Evolutionary conservation across 1,139 yeast genomes (phyloP), one percentile per base, ranked within the genome.

Genomic region (Yamadazyma trypodendri): DNA sequence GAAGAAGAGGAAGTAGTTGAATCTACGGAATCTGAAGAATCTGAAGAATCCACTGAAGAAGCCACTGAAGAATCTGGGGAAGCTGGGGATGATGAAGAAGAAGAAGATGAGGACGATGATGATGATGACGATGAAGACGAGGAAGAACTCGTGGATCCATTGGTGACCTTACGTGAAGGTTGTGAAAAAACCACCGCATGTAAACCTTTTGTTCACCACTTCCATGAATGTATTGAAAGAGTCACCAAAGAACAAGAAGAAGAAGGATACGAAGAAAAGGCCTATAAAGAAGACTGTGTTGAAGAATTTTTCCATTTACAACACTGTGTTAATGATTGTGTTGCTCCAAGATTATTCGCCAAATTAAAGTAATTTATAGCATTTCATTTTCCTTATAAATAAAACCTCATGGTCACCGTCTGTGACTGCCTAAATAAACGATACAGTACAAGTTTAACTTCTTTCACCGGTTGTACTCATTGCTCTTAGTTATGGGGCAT

Each of bases 301-400:
- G 97, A 92, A 69, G 98, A 92, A 71, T 92, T 84, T 71, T 90
- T 90, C 90, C 97, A 92, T 70, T 77, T 89, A 63, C 87, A 87
- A 65, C 97, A 92, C 68, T 88, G 95, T 74, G 60, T 90, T 58
- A 88, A 87, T 67, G 92, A 85, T 62, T 83, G 96, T 73, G 89
- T 87, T 59, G 92, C 96, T 45, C 96, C 96, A 67, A 83, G 81
- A 65, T 75, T 90, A 62, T 89, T 92, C 74, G 70, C 79, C 72
- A 84, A 83, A 67, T 81, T 89, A 71, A 87, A 86, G 68, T 89
- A 81, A 66, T 24, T 23, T 24, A 32, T 24, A 27, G 29, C 29
- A 27, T 27, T 24, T 24, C 28, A 11, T n/a, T 24, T 24, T 24
- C 28, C 29, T 27, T 27, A 27, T 27, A 31, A 21, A 31, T 18